Conservation (phyloP, 371 early-diverging fungal species). For the Mucor indicus region DNA sequence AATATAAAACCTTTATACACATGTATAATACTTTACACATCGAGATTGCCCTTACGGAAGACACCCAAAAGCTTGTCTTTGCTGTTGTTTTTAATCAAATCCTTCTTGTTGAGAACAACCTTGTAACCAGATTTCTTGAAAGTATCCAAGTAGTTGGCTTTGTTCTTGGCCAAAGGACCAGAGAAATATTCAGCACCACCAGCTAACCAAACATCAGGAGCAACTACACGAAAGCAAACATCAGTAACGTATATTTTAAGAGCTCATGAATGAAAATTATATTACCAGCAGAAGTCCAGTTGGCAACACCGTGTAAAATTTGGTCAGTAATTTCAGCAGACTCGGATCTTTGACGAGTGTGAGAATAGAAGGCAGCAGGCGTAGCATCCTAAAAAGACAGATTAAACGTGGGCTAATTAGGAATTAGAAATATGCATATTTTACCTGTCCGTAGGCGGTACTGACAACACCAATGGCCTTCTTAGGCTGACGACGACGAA, state of each 20-base stretch:
- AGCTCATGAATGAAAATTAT: neutral
- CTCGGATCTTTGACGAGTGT: constrained; percentile 58
- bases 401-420: neutral
- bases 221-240: constrained; percentile 38
- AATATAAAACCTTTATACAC: neutral
- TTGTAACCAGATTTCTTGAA: constrained; percentile 60
- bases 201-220: constrained; percentile 69
- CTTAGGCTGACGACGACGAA: constrained; percentile 69
- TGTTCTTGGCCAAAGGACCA: constrained; percentile 49
- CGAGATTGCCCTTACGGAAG: constrained; percentile 62
- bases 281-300: constrained; percentile 43
- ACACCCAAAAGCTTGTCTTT: constrained; percentile 64
- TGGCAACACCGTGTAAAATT: constrained; percentile 53
- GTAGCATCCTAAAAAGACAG: constrained; percentile 60
- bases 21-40: constrained; percentile 37
- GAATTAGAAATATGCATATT: neutral
- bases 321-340: constrained; percentile 63
- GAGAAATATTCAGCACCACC: constrained; percentile 64
- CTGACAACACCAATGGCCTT: constrained; percentile 71
- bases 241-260: neutral
- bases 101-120: constrained; percentile 50
- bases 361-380: constrained; percentile 66
- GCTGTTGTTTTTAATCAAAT: constrained; percentile 46
- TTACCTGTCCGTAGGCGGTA: constrained; percentile 52
- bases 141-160: constrained; percentile 52